Percentiles rank a stretch among this genome's conserved stretches.
These are phyloP conservation scores for Penstemon davidsonii DNA, from an alignment of 257 asterid genomes.

Conservation along the genomic window DNA sequence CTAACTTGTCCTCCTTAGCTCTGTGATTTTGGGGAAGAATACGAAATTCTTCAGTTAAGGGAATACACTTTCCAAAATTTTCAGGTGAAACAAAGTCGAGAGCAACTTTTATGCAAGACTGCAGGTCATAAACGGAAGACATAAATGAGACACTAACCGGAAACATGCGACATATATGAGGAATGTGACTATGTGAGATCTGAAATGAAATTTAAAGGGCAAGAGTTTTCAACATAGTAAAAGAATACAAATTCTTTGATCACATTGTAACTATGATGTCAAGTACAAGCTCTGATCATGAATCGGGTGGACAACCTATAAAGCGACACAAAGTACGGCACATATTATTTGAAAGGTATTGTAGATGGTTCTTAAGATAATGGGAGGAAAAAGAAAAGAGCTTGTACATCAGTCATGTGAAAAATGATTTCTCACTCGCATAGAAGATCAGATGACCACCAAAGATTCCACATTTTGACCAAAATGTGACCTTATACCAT, in stretches of 20 bases:
- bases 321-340: too few relatives aligned
- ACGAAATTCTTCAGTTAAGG: constrained; percentile 66
- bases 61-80: constrained; percentile 58
- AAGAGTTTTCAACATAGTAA: background rate
- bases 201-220: too few relatives aligned
- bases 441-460: too few relatives aligned
- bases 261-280: constrained; percentile 29
- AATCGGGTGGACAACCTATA: constrained; percentile 80
- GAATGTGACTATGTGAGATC: background rate
- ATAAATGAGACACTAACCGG: background rate
- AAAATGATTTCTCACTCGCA: too few relatives aligned
- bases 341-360: too few relatives aligned
- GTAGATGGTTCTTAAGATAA: too few relatives aligned
- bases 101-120: constrained; percentile 83
- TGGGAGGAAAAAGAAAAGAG: too few relatives aligned
- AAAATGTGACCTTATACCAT: too few relatives aligned
- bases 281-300: constrained; percentile 76
- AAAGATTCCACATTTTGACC: too few relatives aligned
- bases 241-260: too few relatives aligned
- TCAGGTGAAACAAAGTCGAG: constrained; percentile 84
- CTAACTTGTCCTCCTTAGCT: constrained; percentile 71
- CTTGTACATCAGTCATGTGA: too few relatives aligned
- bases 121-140: constrained; percentile 23
- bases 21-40: constrained; percentile 58
- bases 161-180: background rate